phyloP scores from a whole-genome alignment of 2,329 filamentous ascomycete genomes.

The Zymoseptoria ardabiliae region DNA sequence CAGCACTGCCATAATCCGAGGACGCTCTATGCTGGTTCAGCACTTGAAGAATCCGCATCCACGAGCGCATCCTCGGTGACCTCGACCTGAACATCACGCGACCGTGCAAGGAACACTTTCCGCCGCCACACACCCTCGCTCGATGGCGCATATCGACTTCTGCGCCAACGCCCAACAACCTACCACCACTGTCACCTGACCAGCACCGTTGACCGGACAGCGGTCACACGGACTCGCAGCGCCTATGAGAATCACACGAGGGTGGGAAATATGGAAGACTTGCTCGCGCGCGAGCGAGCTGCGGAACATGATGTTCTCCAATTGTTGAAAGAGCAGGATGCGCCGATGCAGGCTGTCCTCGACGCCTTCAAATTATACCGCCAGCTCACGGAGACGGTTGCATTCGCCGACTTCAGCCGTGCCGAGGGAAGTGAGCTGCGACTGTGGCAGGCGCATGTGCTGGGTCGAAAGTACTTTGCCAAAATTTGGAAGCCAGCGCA shows the following conservation, averaged over 20 bases:
- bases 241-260: conserved; percentile 22
- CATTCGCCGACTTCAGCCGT: conserved; percentile 65
- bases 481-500: conserved; percentile 52
- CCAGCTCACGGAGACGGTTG: conserved; percentile 60
- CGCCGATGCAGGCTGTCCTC: conserved; percentile 18
- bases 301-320: conserved; percentile 22
- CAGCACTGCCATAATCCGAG: not conserved
- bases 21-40: not conserved
- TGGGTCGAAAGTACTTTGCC: conserved; percentile 72
- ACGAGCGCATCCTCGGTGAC: not conserved
- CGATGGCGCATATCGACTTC: not conserved
- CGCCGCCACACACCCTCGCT: not conserved
- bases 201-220: conserved; percentile 9
- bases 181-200: conserved; percentile 3
- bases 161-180: conserved; percentile 3
- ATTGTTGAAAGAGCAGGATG: conserved; percentile 20
- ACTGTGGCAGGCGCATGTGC: conserved; percentile 73
- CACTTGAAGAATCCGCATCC: not conserved
- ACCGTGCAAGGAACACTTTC: not conserved
- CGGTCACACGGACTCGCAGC: conserved; percentile 9
- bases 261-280: conserved; percentile 26
- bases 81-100: not conserved
- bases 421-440: conserved; percentile 58
- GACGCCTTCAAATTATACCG: conserved; percentile 47
- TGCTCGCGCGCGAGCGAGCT: conserved; percentile 25